Evolutionary conservation across 2,329 filamentous ascomycete species (phyloP).

Genomic region (Botrytis pseudocinerea): DNA sequence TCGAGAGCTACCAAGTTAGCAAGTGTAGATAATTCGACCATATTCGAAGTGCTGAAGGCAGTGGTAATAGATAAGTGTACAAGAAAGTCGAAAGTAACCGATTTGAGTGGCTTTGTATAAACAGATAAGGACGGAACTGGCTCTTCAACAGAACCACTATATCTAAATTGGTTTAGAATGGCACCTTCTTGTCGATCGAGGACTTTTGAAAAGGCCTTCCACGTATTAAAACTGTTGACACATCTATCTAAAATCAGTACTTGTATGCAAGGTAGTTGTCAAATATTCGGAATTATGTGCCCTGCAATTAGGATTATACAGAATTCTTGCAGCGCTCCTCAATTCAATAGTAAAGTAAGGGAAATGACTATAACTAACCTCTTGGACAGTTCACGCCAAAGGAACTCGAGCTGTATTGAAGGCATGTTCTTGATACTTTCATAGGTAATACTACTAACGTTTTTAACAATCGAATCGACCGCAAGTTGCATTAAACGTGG

Average conservation of each 20-base stretch:
- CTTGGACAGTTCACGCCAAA: conserved; percentile 10
- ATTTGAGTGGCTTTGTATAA: conserved; percentile 37
- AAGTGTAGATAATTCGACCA: conserved; percentile 39
- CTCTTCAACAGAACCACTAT: conserved; percentile 31
- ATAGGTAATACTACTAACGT: background rate
- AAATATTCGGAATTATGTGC: background rate
- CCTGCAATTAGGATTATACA: too few relatives aligned
- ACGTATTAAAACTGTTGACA: conserved; percentile 34
- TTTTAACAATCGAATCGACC: conserved; percentile 1
- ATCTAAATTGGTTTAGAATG: conserved; percentile 32
- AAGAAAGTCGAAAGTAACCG: conserved; percentile 39
- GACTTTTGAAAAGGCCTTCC: conserved; percentile 38
- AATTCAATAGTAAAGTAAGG: background rate
- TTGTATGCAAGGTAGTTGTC: background rate
- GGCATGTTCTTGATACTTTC: background rate
- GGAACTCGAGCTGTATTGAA: background rate
- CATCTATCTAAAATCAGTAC: conserved; percentile 27
- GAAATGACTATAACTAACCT: background rate
- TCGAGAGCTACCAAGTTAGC: conserved; percentile 40
- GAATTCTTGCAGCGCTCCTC: too few relatives aligned
- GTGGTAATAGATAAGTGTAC: conserved; percentile 39
- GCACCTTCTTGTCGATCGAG: conserved; percentile 28
- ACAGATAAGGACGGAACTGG: conserved; percentile 32
- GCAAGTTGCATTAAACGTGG: conserved; percentile 4
- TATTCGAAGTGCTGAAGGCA: conserved; percentile 31